A percentile compares a stretch with the other conserved stretches of the same genome.
Evolutionary conservation across 2,329 filamentous ascomycete genomes (phyloP).

Genomic region (Pseudocercospora pini-densiflorae): DNA sequence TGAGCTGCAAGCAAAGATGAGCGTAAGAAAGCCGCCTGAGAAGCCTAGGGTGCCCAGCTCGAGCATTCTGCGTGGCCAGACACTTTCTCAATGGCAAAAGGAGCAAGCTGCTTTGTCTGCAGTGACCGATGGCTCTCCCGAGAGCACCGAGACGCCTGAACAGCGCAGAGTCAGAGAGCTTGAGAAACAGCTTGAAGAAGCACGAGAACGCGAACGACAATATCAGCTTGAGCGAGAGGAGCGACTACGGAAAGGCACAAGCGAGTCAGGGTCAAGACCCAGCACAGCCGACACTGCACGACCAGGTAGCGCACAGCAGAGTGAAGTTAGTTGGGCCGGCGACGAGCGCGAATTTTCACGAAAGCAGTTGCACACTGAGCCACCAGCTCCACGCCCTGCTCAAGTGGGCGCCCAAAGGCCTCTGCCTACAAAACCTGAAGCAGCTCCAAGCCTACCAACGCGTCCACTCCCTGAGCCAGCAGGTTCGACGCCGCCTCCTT

Average conservation of each 20-base stretch:
- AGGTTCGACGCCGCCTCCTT: slow-evolving; percentile 27
- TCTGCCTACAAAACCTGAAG: slow-evolving; percentile 31
- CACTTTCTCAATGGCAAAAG: slow-evolving; percentile 82
- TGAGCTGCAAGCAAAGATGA: slow-evolving; percentile 68
- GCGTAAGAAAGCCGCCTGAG: slow-evolving; percentile 67
- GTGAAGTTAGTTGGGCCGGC: slow-evolving; percentile 67
- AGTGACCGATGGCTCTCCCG: slow-evolving; percentile 40
- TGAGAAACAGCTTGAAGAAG: slow-evolving; percentile 72
- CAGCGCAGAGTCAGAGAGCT: slow-evolving; percentile 76
- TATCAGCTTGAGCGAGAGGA: slow-evolving; percentile 66
- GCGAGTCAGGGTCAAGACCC: slow-evolving; percentile 43
- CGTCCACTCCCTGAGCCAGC: slow-evolving; percentile 32
- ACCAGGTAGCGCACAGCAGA: slow-evolving; percentile 49
- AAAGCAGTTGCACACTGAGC: slow-evolving; percentile 57
- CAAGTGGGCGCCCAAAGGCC: slow-evolving; percentile 44
- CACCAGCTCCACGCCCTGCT: slow-evolving; percentile 34
- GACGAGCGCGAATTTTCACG: slow-evolving; percentile 69
- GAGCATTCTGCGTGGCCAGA: slow-evolving; percentile 76
- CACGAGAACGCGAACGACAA: slow-evolving; percentile 68
- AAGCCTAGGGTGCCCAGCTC: slow-evolving; percentile 46
- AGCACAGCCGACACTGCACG: slow-evolving; percentile 33
- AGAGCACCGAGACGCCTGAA: slow-evolving; percentile 55
- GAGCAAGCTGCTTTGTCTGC: slow-evolving; percentile 57
- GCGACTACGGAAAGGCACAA: slow-evolving; percentile 43
- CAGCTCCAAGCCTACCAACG: slow-evolving; percentile 21